Conservation (phyloP, 1,284 basidiomycete genomes). For the Leccinum griseonigrum region DNA sequence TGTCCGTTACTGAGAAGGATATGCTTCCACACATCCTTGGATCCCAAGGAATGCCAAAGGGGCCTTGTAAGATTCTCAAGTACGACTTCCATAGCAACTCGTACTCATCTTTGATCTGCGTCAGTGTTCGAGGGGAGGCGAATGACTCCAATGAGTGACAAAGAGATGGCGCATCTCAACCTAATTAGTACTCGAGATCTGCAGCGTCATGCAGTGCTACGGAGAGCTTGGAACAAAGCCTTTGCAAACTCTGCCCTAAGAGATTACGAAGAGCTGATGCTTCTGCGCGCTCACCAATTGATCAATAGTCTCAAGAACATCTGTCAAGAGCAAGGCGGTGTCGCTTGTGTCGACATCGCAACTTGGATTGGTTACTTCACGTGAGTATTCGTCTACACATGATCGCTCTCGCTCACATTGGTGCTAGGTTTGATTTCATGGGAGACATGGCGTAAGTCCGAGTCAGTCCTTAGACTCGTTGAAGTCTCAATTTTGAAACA, state of each 20-base stretch:
- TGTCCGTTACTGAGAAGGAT: conserved; percentile 26
- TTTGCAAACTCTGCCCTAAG: conserved; percentile 38
- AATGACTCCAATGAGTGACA: conserved; percentile 15
- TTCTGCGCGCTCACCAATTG: conserved; percentile 34
- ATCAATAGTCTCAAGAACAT: conserved; percentile 27
- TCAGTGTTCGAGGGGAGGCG: conserved; percentile 23
- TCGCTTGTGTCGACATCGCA: conserved; percentile 15
- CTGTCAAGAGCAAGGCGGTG: conserved; percentile 10
- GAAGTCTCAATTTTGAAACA: not conserved
- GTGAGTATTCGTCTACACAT: conserved; percentile 9
- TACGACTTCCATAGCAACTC: not conserved
- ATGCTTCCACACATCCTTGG: conserved; percentile 24
- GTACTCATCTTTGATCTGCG: conserved; percentile 4
- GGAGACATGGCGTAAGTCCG: conserved; percentile 29
- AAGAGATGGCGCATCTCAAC: conserved; percentile 13
- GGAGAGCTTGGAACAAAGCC: conserved; percentile 42
- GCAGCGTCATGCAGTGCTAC: conserved; percentile 36
- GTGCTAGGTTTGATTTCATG: conserved; percentile 26
- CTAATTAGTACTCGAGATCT: conserved; percentile 35
- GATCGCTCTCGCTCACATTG: conserved; percentile 2
- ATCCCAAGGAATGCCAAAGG: conserved; percentile 28
- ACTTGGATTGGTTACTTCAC: conserved; percentile 23
- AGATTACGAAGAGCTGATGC: conserved; percentile 38
- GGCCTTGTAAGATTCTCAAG: conserved; percentile 20
- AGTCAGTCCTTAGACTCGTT: not conserved